Evolutionary conservation across 352 stramenopile species (phyloP), one percentile per base, ranked within the genome.

Genomic region (Thalassiosira exigua): DNA sequence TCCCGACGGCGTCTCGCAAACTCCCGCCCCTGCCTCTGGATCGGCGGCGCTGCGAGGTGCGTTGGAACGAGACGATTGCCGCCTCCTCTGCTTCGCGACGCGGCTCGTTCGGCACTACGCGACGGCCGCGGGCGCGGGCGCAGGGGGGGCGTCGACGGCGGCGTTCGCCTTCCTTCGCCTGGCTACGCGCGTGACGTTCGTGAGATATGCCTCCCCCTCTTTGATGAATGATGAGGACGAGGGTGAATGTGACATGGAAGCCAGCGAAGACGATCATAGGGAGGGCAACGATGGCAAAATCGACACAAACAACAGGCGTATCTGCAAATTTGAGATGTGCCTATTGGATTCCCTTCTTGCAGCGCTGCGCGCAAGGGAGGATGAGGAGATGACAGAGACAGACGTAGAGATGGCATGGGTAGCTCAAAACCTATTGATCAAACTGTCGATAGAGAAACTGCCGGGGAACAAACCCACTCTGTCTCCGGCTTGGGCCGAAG

Each of bases 1-100:
- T 24, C 24, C 4, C 26, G 19, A 52, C n/a, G 17, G 19, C 21
- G 21, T 62, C 42, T 14, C 30, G n/a, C 12, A 1, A 30, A 17
- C 36, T 51, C 14, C 24, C 12, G 27, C 2, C 7, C n/a, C 7
- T 65, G 3, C 24, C 17, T 14, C 7, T 7, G 44, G 44, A 4
- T 22, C 48, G 27, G 30, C 69, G 1, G 29, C 66, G 12, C 22
- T 80, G 32, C 52, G 69, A 33, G 33, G 21, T 9, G 61, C 51
- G 50, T 61, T 83, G 50, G 75, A 78, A 77, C 30, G 53, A n/a
- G 48, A 84, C 41, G 62, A 73, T 61, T 84, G 75, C 41, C 19
- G 53, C 1, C 56, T 84, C n/a, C 33, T 79, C 4, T 50, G 62
- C 44, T 79, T 84, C 33, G 39, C 70, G 21, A 50, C 24, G 2